Conservation (phyloP, 305 asterid genomes). For the Andrographis paniculata region DNA sequence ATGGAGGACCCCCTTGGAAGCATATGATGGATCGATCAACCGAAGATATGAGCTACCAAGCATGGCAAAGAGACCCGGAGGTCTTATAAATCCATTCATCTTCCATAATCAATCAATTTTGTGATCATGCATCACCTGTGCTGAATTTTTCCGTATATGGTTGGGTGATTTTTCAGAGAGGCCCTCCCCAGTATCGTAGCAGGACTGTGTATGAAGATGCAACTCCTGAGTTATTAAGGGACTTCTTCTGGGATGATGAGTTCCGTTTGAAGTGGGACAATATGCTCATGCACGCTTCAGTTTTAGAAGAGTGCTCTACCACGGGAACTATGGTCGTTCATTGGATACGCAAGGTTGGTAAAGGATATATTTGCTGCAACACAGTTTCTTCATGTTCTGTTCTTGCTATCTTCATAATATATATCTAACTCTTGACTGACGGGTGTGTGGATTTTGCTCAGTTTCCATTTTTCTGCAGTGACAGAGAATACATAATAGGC, state of each 20-base stretch:
- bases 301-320: constrained; percentile 64
- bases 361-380: background rate
- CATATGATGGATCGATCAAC: constrained; percentile 78
- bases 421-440: constrained; percentile 5
- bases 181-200: constrained; percentile 91
- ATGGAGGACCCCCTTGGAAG: constrained; percentile 85
- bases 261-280: constrained; percentile 88
- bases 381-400: background rate
- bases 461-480: constrained; percentile 96
- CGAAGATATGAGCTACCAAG: constrained; percentile 70
- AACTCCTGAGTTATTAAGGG: constrained; percentile 75
- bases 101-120: too few relatives aligned
- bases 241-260: constrained; percentile 93
- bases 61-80: constrained; percentile 88
- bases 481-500: constrained; percentile 81
- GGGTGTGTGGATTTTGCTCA: constrained; percentile 7
- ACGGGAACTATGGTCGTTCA: constrained; percentile 80
- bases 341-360: constrained; percentile 79
- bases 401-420: constrained; percentile 3
- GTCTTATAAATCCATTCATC: too few relatives aligned
- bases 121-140: too few relatives aligned
- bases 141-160: constrained; percentile 11
- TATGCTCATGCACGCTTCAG: constrained; percentile 61
- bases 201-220: constrained; percentile 91
- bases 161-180: constrained; percentile 42